These are phyloP conservation scores for Haplosporangium gracile DNA, from an alignment of 192 early-diverging fungal species.

Conservation along the genomic window DNA sequence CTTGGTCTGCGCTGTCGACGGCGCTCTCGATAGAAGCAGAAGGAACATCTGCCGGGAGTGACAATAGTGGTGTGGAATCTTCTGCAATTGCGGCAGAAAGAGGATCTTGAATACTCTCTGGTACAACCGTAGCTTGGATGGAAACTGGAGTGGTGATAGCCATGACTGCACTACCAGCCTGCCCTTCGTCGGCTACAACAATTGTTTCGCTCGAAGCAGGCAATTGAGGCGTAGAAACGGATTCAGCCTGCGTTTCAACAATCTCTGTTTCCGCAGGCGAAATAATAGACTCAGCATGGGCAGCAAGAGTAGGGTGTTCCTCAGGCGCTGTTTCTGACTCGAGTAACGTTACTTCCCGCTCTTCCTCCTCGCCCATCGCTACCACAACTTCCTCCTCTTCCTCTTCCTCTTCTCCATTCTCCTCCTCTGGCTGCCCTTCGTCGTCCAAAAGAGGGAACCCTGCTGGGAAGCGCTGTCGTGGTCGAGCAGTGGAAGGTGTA, in stretches of 20 bases:
- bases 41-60: not conserved
- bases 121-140: not conserved
- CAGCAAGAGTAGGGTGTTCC: not conserved
- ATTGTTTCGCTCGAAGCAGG: not conserved
- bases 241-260: not conserved
- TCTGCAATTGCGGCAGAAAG: not conserved
- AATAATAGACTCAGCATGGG: not conserved
- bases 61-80: not conserved
- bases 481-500: constrained; percentile 52
- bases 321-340: not conserved
- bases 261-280: not conserved
- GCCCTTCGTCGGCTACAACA: not conserved
- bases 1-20: not conserved
- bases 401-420: constrained; percentile 8
- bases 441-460: constrained; percentile 27
- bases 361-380: not conserved
- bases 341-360: not conserved
- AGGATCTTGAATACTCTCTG: constrained; percentile 2
- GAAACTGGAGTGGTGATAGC: not conserved
- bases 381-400: not conserved
- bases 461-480: constrained; percentile 43
- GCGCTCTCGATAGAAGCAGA: not conserved
- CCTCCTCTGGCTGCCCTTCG: constrained; percentile 17
- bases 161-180: not conserved
- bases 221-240: not conserved